Evolutionary conservation across 2,329 filamentous ascomycete genomes (phyloP), one percentile per base, ranked within the genome.

Genomic region (Ceratocystis huliohia): DNA sequence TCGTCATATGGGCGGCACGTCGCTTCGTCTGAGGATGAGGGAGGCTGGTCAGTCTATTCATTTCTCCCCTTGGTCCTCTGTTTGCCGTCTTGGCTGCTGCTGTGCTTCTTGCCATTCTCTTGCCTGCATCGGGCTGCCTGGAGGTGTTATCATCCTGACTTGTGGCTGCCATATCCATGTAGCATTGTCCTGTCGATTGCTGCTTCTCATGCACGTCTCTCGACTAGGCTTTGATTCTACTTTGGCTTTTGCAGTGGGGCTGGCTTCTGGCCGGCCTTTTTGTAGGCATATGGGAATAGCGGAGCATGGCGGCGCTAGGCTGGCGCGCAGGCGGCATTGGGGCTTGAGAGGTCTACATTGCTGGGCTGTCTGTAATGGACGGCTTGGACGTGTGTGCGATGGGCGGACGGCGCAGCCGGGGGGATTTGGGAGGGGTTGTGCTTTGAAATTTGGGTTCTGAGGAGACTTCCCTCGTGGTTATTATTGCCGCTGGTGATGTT

Each of bases 401-500:
- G 62, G 46, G 66, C 33, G 41, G 50, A 30, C 67, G 69, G 65
- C 67, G 66, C 48, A 65, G 70, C 68, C 65, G 70, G 69, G 37
- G 67, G 69, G 69, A 69, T 69, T 73, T 71, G 73, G 72, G 73
- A 73, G 70, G 71, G 72, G 75, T 76, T 66, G 71, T 76, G 75
- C 74, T 76, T 75, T 74, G 67, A 76, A 61, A 74, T 64, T 69
- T 73, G 75, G 75, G 74, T 75, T 75, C 74, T 75, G 74, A 75
- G 70, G 70, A 68, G 25, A 61, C 65, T 67, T 67, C 67, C 67
- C 37, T 41, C 37, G 37, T 41, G 37, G 37, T 15, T 13, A 41
- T 5, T 41, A 1, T 41, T 41, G 37, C 37, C 13, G 37, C 10
- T 15, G 37, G 37, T 41, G 37, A 15, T 41, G 37, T 41, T 41